Conservation (phyloP, 371 early-diverging fungal genomes). For the Mortierella sp. region DNA sequence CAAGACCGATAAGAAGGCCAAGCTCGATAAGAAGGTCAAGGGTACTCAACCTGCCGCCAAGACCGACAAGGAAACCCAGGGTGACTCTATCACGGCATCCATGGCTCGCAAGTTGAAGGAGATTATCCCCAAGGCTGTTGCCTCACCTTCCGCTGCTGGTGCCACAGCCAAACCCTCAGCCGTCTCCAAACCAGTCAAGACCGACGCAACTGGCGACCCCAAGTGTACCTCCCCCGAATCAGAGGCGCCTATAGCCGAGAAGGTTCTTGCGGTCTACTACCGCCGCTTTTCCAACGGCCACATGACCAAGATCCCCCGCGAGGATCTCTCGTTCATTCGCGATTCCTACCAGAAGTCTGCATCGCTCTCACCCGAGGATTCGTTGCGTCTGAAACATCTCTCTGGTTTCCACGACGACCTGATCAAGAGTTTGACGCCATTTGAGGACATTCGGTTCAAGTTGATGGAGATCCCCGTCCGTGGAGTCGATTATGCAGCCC, state of each 20-base stretch:
- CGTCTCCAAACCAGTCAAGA: neutral
- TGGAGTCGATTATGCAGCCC: neutral
- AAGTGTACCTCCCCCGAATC: neutral
- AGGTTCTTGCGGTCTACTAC: slow-evolving; percentile 1
- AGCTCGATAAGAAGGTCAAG: neutral
- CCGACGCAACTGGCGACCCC: neutral
- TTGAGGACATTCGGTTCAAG: slow-evolving; percentile 45
- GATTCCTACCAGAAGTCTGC: slow-evolving; percentile 11
- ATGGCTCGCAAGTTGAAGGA: slow-evolving; percentile 25
- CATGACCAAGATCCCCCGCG: slow-evolving; percentile 16
- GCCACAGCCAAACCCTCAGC: neutral
- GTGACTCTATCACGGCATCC: slow-evolving; percentile 6
- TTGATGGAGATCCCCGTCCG: slow-evolving; percentile 24
- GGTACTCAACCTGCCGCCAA: neutral
- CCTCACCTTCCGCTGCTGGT: neutral
- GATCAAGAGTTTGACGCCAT: slow-evolving; percentile 22
- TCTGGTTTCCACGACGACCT: slow-evolving; percentile 21
- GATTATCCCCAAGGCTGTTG: neutral
- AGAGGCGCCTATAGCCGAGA: neutral
- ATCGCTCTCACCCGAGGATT: neutral
- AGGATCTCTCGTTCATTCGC: slow-evolving; percentile 31
- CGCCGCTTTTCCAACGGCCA: slow-evolving; percentile 23
- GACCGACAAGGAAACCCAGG: neutral
- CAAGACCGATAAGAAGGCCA: neutral
- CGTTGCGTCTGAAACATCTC: slow-evolving; percentile 6